A percentile compares a stretch with the other conserved stretches of the same genome.
These are phyloP conservation scores for Camellia lanceoleosa DNA, from an alignment of 148 eudicot species.

Conservation along the genomic window DNA sequence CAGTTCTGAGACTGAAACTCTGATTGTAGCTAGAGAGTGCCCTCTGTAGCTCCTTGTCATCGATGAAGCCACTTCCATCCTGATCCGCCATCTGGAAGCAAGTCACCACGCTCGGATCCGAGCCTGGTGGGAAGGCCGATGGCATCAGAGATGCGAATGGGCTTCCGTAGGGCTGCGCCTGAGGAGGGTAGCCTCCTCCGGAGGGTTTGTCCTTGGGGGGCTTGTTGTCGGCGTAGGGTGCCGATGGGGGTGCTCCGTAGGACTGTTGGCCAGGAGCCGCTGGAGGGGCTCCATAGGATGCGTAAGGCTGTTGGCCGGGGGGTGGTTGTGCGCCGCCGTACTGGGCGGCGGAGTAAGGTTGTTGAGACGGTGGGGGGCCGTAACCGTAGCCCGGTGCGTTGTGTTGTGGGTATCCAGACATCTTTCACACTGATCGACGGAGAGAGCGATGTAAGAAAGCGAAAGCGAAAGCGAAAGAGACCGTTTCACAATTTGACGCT, in stretches of 20 bases:
- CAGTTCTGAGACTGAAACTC: conserved; percentile 77
- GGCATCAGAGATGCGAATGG: conserved; percentile 79
- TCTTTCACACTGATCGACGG: background rate
- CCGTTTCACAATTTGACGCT: no score
- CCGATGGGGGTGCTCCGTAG: conserved; percentile 11
- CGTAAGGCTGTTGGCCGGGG: background rate
- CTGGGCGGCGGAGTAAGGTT: conserved; percentile 14
- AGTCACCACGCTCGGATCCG: conserved; percentile 72
- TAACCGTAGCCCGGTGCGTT: conserved; percentile 30
- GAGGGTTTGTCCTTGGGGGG: conserved; percentile 14
- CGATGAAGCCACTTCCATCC: conserved; percentile 84
- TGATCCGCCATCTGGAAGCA: conserved; percentile 77
- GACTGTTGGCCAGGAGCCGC: background rate
- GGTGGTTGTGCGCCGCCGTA: conserved; percentile 3
- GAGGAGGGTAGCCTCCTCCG: conserved; percentile 23
- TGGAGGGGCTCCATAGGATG: background rate
- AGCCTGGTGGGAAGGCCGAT: conserved; percentile 80
- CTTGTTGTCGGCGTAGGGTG: conserved; percentile 4
- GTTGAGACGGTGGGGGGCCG: conserved; percentile 34
- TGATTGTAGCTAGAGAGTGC: conserved; percentile 76
- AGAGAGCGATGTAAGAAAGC: no score
- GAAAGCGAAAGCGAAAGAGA: no score
- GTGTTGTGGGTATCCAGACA: conserved; percentile 45
- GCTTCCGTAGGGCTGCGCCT: conserved; percentile 34
- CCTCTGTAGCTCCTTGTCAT: conserved; percentile 80